phyloP scores from a whole-genome alignment of 1,284 basidiomycete species.

The Cutaneotrichosporon sp. region DNA sequence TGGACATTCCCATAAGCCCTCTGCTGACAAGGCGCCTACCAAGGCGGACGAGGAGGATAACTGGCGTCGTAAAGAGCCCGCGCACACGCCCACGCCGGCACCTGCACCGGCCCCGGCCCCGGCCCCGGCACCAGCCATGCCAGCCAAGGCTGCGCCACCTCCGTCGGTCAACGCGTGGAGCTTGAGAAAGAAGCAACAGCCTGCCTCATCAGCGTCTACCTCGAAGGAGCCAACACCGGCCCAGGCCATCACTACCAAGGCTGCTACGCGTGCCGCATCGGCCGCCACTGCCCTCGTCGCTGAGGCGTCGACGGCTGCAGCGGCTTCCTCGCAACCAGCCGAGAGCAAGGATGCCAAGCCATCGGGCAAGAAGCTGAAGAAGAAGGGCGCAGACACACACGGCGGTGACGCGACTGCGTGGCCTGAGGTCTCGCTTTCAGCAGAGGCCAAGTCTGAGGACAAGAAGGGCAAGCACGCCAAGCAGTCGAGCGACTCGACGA shows the following conservation, averaged over 20 bases:
- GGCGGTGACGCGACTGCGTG: constrained; percentile 39
- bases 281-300: neutral
- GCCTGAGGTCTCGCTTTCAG: constrained; percentile 47
- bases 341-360: constrained; percentile 1
- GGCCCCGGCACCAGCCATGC: constrained; percentile 11
- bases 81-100: constrained; percentile 14
- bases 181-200: constrained; percentile 35
- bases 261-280: neutral
- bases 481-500: constrained; percentile 28
- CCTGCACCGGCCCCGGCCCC: constrained; percentile 13
- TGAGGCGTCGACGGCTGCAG: neutral
- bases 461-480: constrained; percentile 36
- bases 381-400: constrained; percentile 20
- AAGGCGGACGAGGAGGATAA: constrained; percentile 31
- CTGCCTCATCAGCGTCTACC: constrained; percentile 17
- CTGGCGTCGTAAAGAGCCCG: constrained; percentile 33
- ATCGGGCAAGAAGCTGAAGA: constrained; percentile 23
- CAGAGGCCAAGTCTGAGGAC: constrained; percentile 30
- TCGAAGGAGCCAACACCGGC: constrained; percentile 11
- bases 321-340: neutral
- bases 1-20: neutral
- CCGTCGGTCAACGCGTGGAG: constrained; percentile 48
- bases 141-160: constrained; percentile 30
- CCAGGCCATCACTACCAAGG: constrained; percentile 9
- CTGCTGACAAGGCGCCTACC: constrained; percentile 5